phyloP scores from a whole-genome alignment of 2,329 filamentous ascomycete genomes.

The Drechslerella dactyloides region DNA sequence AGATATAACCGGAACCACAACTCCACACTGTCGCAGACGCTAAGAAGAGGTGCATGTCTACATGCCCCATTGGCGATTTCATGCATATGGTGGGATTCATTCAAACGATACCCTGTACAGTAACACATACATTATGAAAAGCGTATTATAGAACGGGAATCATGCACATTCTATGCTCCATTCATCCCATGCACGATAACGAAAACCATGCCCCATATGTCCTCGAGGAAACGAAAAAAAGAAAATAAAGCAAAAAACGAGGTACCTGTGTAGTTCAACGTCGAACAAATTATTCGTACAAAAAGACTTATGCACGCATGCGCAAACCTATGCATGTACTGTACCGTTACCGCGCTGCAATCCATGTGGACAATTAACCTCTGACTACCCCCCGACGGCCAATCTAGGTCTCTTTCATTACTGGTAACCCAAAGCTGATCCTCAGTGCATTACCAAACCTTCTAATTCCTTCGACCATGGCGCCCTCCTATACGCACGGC shows the following conservation, averaged over 20 bases:
- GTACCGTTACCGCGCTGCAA: constrained; percentile 21
- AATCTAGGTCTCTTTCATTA: constrained; percentile 16
- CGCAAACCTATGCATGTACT: constrained; percentile 22
- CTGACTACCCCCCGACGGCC: background rate
- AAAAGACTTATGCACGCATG: background rate
- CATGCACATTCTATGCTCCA: background rate
- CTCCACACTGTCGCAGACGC: too few species aligned
- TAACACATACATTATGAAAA: background rate
- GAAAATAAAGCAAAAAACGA: background rate
- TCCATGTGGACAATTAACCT: background rate
- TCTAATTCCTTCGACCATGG: constrained; percentile 74
- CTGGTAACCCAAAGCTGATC: constrained; percentile 64
- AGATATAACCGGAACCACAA: too few species aligned
- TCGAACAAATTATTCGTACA: constrained; percentile 33
- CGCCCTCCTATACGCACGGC: constrained; percentile 61
- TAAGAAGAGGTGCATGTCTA: too few species aligned
- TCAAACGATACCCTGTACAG: too few species aligned
- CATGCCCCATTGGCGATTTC: too few species aligned
- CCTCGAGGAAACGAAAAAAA: background rate
- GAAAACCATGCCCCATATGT: background rate
- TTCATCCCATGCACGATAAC: background rate
- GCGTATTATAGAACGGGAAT: constrained; percentile 6
- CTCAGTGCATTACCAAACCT: constrained; percentile 78
- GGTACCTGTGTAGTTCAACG: background rate
- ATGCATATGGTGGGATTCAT: too few species aligned